Percentiles rank a stretch among this genome's conserved stretches.
phyloP scores from a whole-genome alignment of 768 basidiomycete species.

The Pleurotus pulmonarius region DNA sequence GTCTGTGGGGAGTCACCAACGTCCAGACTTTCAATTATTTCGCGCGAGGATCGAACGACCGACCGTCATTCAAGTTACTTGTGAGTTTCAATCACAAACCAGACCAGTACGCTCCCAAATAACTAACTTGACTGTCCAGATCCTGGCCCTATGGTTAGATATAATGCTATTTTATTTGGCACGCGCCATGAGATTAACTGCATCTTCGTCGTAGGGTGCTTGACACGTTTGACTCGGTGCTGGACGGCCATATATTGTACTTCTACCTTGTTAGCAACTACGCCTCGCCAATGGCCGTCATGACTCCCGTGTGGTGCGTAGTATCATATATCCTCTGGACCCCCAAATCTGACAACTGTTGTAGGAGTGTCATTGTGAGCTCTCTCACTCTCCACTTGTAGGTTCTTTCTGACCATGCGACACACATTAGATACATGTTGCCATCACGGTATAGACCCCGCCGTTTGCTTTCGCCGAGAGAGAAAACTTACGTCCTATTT shows the following conservation, averaged over 20 bases:
- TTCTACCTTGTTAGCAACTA: slow-evolving; percentile 56
- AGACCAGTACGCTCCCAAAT: not conserved
- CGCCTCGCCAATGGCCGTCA: slow-evolving; percentile 40
- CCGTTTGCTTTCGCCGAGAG: not conserved
- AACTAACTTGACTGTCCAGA: slow-evolving; percentile 14
- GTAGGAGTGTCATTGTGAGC: slow-evolving; percentile 51
- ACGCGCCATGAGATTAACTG: no score
- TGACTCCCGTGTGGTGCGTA: slow-evolving; percentile 46
- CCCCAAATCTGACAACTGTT: not conserved
- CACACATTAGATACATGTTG: slow-evolving; percentile 43
- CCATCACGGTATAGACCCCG: slow-evolving; percentile 40
- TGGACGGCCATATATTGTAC: slow-evolving; percentile 55
- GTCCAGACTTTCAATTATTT: slow-evolving; percentile 54
- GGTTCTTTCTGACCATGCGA: not conserved
- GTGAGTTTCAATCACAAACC: slow-evolving; percentile 21
- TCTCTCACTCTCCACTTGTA: not conserved
- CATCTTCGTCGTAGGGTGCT: slow-evolving; percentile 30
- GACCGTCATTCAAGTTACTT: slow-evolving; percentile 27
- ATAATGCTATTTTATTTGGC: no score
- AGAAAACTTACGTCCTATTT: not conserved
- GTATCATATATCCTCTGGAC: not conserved
- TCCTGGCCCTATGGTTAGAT: slow-evolving; percentile 32
- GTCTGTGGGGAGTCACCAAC: slow-evolving; percentile 59
- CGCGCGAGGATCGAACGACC: slow-evolving; percentile 30
- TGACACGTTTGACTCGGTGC: slow-evolving; percentile 52